These are phyloP conservation scores for Pleurotus salmoneostramineus DNA, from an alignment of 768 basidiomycete species.

Conservation along the genomic window DNA sequence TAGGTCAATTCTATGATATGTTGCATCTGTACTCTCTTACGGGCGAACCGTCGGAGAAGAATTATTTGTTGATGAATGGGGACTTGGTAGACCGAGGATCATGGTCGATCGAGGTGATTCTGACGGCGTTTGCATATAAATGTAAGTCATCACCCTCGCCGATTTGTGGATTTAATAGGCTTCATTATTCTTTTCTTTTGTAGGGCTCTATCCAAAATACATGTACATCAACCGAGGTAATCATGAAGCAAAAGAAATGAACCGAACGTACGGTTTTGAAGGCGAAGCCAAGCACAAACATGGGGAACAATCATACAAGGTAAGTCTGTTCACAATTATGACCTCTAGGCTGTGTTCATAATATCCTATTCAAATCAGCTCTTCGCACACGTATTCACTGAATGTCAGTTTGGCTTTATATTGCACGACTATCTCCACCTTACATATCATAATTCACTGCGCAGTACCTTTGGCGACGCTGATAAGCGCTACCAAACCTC, in stretches of 20 bases:
- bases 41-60: slow-evolving; percentile 79
- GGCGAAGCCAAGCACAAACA: slow-evolving; percentile 97
- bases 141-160: slow-evolving; percentile 44
- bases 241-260: slow-evolving; percentile 98
- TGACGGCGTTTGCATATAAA: slow-evolving; percentile 94
- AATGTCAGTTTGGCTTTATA: slow-evolving; percentile 46
- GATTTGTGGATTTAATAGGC: not conserved
- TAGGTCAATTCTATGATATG: slow-evolving; percentile 95
- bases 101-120: slow-evolving; percentile 90
- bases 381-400: slow-evolving; percentile 91
- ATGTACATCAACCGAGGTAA: slow-evolving; percentile 97
- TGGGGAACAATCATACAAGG: slow-evolving; percentile 93
- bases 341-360: no score
- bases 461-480: slow-evolving; percentile 89
- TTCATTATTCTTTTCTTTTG: slow-evolving; percentile 5
- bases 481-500: slow-evolving; percentile 67
- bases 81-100: slow-evolving; percentile 98
- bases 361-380: slow-evolving; percentile 41
- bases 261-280: slow-evolving; percentile 89
- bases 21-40: slow-evolving; percentile 84
- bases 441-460: slow-evolving; percentile 6
- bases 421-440: not conserved
- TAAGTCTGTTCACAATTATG: slow-evolving; percentile 17
- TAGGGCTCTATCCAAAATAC: slow-evolving; percentile 86
- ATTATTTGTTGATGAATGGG: slow-evolving; percentile 87